A percentile compares a stretch with the other conserved stretches of the same genome.
These are phyloP conservation scores for Cytospora schulzeri DNA, from an alignment of 2,329 filamentous ascomycete genomes.

Conservation along the genomic window DNA sequence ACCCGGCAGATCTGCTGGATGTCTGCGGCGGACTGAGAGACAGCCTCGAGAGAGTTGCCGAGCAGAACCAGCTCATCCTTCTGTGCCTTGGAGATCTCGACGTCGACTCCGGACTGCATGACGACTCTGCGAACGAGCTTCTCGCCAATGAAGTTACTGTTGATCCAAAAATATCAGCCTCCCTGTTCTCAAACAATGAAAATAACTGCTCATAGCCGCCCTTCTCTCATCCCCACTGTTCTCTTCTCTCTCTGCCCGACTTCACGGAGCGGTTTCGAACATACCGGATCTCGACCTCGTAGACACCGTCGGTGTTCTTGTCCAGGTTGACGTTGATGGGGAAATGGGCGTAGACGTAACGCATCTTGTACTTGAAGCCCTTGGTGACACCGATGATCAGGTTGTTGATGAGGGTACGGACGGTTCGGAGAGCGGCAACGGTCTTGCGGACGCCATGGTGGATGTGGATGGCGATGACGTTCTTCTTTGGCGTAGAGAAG, in stretches of 20 bases:
- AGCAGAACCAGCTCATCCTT: slow-evolving; percentile 96
- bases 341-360: slow-evolving; percentile 99
- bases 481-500: slow-evolving; percentile 85
- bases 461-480: slow-evolving; percentile 92
- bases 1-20: slow-evolving; percentile 99
- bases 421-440: slow-evolving; percentile 95
- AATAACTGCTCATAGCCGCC: neutral
- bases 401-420: slow-evolving; percentile 98
- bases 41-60: slow-evolving; percentile 95
- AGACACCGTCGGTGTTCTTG: slow-evolving; percentile 87
- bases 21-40: slow-evolving; percentile 97
- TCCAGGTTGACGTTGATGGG: slow-evolving; percentile 99
- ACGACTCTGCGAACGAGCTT: slow-evolving; percentile 94
- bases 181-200: neutral
- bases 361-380: slow-evolving; percentile 99
- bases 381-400: slow-evolving; percentile 97
- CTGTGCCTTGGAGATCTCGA: slow-evolving; percentile 85
- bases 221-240: neutral
- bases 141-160: slow-evolving; percentile 96
- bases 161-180: slow-evolving; percentile 14
- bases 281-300: slow-evolving; percentile 96
- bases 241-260: neutral
- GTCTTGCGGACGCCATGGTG: slow-evolving; percentile 99
- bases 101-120: slow-evolving; percentile 88
- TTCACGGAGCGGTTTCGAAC: slow-evolving; percentile 37